phyloP scores from a whole-genome alignment of 805 yeast genomes.

The Priceomyces carsonii region DNA sequence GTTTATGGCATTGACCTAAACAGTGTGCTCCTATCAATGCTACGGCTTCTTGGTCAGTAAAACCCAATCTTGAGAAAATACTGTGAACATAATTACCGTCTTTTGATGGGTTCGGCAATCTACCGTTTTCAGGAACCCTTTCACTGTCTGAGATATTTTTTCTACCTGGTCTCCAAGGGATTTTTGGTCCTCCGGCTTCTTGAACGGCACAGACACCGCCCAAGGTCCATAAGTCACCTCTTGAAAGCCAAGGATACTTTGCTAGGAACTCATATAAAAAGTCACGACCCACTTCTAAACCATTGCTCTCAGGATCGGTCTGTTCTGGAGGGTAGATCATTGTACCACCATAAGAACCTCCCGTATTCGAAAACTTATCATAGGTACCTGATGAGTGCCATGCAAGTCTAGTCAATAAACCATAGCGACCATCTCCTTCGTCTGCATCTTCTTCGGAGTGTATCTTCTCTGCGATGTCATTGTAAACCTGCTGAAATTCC shows the following conservation, averaged over 20 bases:
- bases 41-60: constrained; percentile 40
- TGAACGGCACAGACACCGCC: constrained; percentile 81
- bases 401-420: constrained; percentile 36
- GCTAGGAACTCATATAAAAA: constrained; percentile 57
- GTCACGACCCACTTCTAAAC: constrained; percentile 58
- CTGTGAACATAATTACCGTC: constrained; percentile 66
- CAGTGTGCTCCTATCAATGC: constrained; percentile 46
- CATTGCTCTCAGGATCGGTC: constrained; percentile 53
- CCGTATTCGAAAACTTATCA: constrained; percentile 24
- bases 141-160: constrained; percentile 52
- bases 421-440: constrained; percentile 39
- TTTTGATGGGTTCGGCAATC: constrained; percentile 71
- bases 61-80: constrained; percentile 58
- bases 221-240: constrained; percentile 79
- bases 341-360: constrained; percentile 41
- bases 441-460: constrained; percentile 45
- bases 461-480: constrained; percentile 66
- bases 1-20: constrained; percentile 39
- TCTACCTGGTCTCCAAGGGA: constrained; percentile 85
- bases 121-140: constrained; percentile 63
- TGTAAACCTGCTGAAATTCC: constrained; percentile 68
- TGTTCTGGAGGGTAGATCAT: constrained; percentile 35
- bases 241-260: constrained; percentile 67
- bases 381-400: constrained; percentile 42
- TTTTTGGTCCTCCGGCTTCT: constrained; percentile 74